Evolutionary conservation across 2,329 filamentous ascomycete species (phyloP).

Genomic region (Coniochaeta sp.): DNA sequence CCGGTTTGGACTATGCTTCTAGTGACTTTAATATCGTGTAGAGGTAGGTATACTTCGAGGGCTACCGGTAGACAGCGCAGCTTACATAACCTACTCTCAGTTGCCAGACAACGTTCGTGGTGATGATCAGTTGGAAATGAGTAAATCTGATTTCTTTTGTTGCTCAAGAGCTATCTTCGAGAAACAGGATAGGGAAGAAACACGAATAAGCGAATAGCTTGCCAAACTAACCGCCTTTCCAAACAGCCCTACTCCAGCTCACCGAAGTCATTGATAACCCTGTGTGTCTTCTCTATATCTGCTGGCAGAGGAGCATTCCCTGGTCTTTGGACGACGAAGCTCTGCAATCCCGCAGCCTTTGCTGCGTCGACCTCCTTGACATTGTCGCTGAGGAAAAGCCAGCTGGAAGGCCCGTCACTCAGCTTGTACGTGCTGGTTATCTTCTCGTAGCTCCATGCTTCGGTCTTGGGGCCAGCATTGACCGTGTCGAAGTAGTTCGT

Average conservation of each 20-base stretch:
- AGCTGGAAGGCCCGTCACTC: conserved; percentile 37
- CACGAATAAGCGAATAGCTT: no score
- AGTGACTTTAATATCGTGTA: no score
- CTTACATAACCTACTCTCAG: no score
- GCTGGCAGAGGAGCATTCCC: conserved; percentile 60
- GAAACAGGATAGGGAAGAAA: no score
- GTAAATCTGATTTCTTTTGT: no score
- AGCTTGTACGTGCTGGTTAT: conserved; percentile 47
- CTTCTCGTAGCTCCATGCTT: conserved; percentile 57
- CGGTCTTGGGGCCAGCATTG: conserved; percentile 69
- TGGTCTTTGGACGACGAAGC: conserved; percentile 55
- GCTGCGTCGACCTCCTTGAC: conserved; percentile 61
- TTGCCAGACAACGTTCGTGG: no score
- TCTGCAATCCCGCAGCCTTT: conserved; percentile 53
- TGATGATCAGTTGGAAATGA: no score
- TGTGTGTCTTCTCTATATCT: conserved; percentile 21
- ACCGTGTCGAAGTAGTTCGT: conserved; percentile 71
- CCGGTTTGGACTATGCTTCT: no score
- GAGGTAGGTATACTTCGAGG: no score
- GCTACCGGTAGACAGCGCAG: no score
- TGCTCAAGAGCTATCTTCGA: no score
- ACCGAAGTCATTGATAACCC: conserved; percentile 23
- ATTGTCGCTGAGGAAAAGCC: conserved; percentile 80
- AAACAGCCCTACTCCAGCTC: conserved; percentile 8
- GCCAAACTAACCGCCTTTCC: no score